Evolutionary conservation across 805 yeast species (phyloP).

Genomic region (Spathaspora arborariae): DNA sequence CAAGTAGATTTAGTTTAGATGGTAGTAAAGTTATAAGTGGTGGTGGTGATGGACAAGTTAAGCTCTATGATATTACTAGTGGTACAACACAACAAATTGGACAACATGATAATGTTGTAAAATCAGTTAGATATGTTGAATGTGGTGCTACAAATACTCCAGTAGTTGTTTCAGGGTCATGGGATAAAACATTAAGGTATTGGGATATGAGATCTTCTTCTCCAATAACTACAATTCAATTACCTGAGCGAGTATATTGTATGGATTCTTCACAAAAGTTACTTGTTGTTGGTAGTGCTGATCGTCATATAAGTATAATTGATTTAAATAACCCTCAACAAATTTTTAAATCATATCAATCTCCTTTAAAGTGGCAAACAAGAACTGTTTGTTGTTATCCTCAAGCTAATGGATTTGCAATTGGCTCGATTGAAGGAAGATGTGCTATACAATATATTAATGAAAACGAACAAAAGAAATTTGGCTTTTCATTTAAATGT

Average conservation of each 20-base stretch:
- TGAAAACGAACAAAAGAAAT: constrained; percentile 66
- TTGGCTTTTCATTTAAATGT: constrained; percentile 89
- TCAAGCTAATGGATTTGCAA: constrained; percentile 88
- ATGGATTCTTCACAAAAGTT: constrained; percentile 82
- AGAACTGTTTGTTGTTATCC: constrained; percentile 79
- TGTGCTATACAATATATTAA: constrained; percentile 92
- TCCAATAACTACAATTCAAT: constrained; percentile 73
- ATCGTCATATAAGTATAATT: constrained; percentile 71
- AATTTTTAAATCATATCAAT: constrained; percentile 66
- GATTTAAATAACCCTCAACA: constrained; percentile 80
- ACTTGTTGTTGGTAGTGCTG: constrained; percentile 92
- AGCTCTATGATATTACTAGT: constrained; percentile 73
- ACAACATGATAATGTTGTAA: constrained; percentile 77
- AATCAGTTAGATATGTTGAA: constrained; percentile 68
- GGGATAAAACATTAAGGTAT: constrained; percentile 93
- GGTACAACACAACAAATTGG: constrained; percentile 87
- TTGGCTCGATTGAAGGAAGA: constrained; percentile 93
- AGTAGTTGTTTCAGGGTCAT: constrained; percentile 86
- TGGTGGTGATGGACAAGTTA: constrained; percentile 76
- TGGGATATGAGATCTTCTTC: constrained; percentile 90
- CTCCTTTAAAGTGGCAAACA: constrained; percentile 90
- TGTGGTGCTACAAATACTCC: constrained; percentile 82
- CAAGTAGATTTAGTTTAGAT: constrained; percentile 79
- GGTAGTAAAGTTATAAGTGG: constrained; percentile 82
- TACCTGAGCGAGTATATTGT: constrained; percentile 88